Percentiles rank a stretch among this genome's conserved stretches.
phyloP scores from a whole-genome alignment of 2,329 filamentous ascomycete genomes.

The Colletotrichum tropicale region DNA sequence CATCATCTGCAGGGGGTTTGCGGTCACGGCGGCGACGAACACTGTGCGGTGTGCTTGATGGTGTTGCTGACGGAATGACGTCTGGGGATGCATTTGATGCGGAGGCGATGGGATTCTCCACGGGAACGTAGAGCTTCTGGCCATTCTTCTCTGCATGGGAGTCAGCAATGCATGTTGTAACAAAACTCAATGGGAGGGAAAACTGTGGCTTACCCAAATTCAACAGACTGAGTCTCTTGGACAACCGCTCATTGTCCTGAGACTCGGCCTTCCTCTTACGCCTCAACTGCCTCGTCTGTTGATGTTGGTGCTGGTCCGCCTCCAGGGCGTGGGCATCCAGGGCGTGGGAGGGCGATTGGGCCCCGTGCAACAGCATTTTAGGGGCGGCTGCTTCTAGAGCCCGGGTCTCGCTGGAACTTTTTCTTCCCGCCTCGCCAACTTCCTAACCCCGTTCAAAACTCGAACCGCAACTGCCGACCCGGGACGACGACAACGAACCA shows the following conservation, averaged over 20 bases:
- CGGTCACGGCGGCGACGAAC: slow-evolving; percentile 19
- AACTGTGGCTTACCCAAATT: slow-evolving; percentile 70
- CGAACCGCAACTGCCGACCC: neutral
- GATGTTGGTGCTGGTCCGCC: slow-evolving; percentile 22
- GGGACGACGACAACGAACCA: neutral
- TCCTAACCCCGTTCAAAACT: neutral
- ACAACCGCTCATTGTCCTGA: slow-evolving; percentile 74
- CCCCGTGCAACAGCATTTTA: slow-evolving; percentile 39
- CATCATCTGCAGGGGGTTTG: slow-evolving; percentile 41
- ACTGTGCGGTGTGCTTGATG: slow-evolving; percentile 15
- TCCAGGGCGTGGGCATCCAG: slow-evolving; percentile 16
- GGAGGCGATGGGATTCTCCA: slow-evolving; percentile 50
- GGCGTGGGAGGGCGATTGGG: slow-evolving; percentile 30
- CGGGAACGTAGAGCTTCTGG: slow-evolving; percentile 68
- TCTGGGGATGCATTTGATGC: slow-evolving; percentile 19
- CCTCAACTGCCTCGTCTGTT: slow-evolving; percentile 24
- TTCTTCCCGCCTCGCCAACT: neutral
- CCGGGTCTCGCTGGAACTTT: slow-evolving; percentile 11
- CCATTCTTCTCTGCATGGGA: slow-evolving; percentile 60
- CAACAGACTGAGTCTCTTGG: slow-evolving; percentile 82
- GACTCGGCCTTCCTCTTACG: slow-evolving; percentile 66
- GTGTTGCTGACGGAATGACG: slow-evolving; percentile 24
- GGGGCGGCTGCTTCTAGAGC: neutral
- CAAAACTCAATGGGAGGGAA: neutral
- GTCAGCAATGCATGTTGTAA: slow-evolving; percentile 24